phyloP scores from a whole-genome alignment of 192 early-diverging fungal genomes.

The Rhizoclosmatium globosum region DNA sequence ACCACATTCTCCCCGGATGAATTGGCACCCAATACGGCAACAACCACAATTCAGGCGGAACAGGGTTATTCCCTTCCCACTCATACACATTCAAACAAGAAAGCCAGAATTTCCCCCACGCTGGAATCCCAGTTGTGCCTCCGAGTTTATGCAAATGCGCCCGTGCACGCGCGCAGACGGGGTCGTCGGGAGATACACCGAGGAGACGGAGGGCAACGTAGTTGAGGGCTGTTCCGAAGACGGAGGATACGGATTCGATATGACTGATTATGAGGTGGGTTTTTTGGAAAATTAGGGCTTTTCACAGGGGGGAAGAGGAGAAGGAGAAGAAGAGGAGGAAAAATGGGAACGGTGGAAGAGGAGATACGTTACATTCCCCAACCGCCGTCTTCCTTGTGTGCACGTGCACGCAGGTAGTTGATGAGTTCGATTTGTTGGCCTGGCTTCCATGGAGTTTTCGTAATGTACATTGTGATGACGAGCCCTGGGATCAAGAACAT shows the following conservation, averaged over 20 bases:
- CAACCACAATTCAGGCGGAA: conserved; percentile 94
- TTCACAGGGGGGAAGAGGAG: no score
- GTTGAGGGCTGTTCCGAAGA: conserved; percentile 96
- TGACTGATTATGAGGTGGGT: conserved; percentile 60
- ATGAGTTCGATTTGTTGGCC: conserved; percentile 79
- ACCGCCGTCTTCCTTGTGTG: conserved; percentile 87
- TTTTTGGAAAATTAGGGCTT: background rate
- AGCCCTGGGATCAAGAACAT: conserved; percentile 96
- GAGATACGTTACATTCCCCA: conserved; percentile 84
- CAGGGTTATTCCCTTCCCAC: conserved; percentile 95
- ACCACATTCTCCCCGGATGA: conserved; percentile 93
- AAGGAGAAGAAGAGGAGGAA: background rate
- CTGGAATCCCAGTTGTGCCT: conserved; percentile 84
- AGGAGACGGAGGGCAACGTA: conserved; percentile 90
- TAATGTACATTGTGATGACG: conserved; percentile 89
- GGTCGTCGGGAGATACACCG: conserved; percentile 86
- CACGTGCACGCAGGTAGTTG: conserved; percentile 85
- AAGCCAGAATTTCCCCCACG: conserved; percentile 99
- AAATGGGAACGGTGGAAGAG: background rate
- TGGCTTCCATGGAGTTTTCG: conserved; percentile 70
- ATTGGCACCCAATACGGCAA: conserved; percentile 84
- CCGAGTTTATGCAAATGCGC: conserved; percentile 83
- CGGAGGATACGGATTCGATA: conserved; percentile 89
- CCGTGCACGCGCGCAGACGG: conserved; percentile 84
- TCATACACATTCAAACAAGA: conserved; percentile 89